Evolutionary conservation across 352 stramenopile species (phyloP), one percentile per base, ranked within the genome.

Genomic region (Phytophthora cactorum): DNA sequence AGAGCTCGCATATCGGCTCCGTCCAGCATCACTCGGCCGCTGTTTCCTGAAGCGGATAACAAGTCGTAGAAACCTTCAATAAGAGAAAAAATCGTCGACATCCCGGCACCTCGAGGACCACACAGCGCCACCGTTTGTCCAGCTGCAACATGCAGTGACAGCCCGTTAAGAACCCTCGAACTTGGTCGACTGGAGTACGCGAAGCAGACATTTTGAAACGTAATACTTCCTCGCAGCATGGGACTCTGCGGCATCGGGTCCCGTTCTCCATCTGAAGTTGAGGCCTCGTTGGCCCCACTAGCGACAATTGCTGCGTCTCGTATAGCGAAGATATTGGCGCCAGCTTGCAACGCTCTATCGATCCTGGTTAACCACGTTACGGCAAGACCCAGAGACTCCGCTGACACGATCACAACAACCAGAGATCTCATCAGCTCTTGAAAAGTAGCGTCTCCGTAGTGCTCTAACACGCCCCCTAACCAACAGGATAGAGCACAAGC

Each of bases 61-160:
- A 84, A 65, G 50, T 96, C 86, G 70, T 93, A 93, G 51, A 93
- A 92, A 0, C 79, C 68, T 57, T 92, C 84, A n/a, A 93, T 43
- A 15, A 90, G 71, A 22, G 72, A 69, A 27, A 89, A 68, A 14
- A 88, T 59, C 15, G 81, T 88, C 27, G 81, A 88, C 28, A 88
- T 86, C 11, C 81, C 81, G 9, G 66, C 54, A 10, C 76, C 75
- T 53, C 66, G 61, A 14, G 60, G 56, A 11, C 81, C 81, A 31
- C 66, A 75, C 1, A 81, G 28, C 14, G 74, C 74, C 9, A 77
- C 70, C 0, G 70, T 81, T 65, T 81, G 64, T 22, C 74, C 74
- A 10, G 64, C 62, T 38, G 45, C 59, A 14, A 81, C 67, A 31
- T 57, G 54, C 22, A 79, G 52, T 17, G 47, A 66, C 6, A 74